Evolutionary conservation across 139 green algal species (phyloP), one percentile per base, ranked within the genome.

Genomic region (Tetraselmis chui): DNA sequence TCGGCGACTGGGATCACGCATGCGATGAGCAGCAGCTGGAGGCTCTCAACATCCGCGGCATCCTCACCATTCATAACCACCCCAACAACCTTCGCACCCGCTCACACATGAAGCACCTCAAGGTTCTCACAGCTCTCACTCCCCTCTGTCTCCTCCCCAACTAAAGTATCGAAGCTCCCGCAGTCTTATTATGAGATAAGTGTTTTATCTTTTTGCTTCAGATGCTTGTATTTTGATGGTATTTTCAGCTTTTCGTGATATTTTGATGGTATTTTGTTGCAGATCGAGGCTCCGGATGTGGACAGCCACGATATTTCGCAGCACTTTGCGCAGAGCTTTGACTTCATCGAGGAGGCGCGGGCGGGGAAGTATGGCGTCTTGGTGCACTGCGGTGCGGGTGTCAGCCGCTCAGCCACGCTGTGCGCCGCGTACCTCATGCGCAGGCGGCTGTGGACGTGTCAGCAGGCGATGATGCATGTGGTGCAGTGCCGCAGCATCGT

Each of bases 381-480:
- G 82, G 90, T 97, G 77, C 93, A 97, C 86, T 97, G 93, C 78
- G 93, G 93, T 1, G 93, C 93, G 2, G 93, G 93, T 1, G 93
- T 94, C 26, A 92, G 84, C 29, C 89, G 93, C 58, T 93, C 88
- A 18, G 92, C 93, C 75, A 90, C 90, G 0, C 88, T 97, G 76
- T 85, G 83, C 75, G 90, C 94, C 27, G 91, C 92, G 59, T 96
- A 95, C 89, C 88, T 97, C 27, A 97, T 97, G 93, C 87, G 92
- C 29, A 84, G 81, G 26, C 80, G 88, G 78, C 32, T 30, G 27
- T 96, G 91, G 89, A 82, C 80, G 2, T 90, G 88, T 0, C 58
- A 87, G 29, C 59, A 85, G 29, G 91, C 92, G 30, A 28, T 82
- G 74, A 59, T 80, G 2, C 77, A 84, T 29, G 58, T 82, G 74